phyloP scores from a whole-genome alignment of 805 yeast genomes.

The Cephaloascus fragrans region DNA sequence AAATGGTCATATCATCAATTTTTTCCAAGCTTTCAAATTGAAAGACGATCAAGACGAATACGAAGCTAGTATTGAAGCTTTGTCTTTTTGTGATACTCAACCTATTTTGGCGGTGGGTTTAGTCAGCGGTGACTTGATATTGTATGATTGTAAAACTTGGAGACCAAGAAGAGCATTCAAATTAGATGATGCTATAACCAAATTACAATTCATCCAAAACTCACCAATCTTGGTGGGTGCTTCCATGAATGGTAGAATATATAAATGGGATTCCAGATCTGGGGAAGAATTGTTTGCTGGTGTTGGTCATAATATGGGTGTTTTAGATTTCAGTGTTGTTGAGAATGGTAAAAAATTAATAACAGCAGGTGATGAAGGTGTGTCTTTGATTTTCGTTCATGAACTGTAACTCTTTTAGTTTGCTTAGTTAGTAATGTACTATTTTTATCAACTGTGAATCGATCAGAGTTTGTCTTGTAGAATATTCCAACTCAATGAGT shows the following conservation, averaged over 20 bases:
- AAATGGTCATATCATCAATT: constrained; percentile 60
- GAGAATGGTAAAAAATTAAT: constrained; percentile 60
- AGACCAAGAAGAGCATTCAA: constrained; percentile 63
- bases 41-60: constrained; percentile 45
- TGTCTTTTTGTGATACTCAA: constrained; percentile 61
- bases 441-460: too few species aligned
- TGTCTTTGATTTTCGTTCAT: constrained; percentile 55
- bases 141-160: constrained; percentile 84
- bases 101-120: constrained; percentile 77
- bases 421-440: too few species aligned
- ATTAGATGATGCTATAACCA: constrained; percentile 78
- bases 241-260: constrained; percentile 77
- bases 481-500: too few species aligned
- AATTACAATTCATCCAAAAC: constrained; percentile 52
- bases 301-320: constrained; percentile 91
- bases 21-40: constrained; percentile 55
- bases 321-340: constrained; percentile 71
- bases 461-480: too few species aligned
- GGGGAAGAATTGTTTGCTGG: constrained; percentile 72
- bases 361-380: constrained; percentile 97
- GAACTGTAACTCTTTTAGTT: too few species aligned
- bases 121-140: constrained; percentile 77
- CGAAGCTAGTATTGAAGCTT: constrained; percentile 68
- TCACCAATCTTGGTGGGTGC: constrained; percentile 58
- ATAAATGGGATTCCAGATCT: constrained; percentile 83